These are phyloP conservation scores for Ilex aquifolium DNA, from an alignment of 257 asterid genomes.

Conservation along the genomic window DNA sequence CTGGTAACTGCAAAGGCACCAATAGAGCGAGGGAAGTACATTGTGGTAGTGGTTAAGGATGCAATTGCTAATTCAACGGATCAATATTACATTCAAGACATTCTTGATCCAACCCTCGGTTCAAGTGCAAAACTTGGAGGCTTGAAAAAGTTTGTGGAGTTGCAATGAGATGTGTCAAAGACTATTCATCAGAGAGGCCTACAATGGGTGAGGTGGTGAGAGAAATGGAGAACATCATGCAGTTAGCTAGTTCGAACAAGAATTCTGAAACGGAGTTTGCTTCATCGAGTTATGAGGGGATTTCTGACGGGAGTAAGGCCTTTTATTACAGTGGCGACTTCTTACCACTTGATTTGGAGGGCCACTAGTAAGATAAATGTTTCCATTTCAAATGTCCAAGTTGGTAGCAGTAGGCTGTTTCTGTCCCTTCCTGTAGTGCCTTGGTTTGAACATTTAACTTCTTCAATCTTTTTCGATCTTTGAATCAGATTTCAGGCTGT, in stretches of 20 bases:
- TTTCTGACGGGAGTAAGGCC: slow-evolving; percentile 34
- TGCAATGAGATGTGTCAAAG: slow-evolving; percentile 79
- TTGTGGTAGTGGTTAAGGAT: slow-evolving; percentile 56
- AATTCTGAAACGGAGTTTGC: slow-evolving; percentile 14
- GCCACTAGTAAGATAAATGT: slow-evolving; percentile 4
- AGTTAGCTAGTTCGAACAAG: slow-evolving; percentile 27
- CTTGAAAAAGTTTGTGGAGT: slow-evolving; percentile 32
- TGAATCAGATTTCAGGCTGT: too few relatives aligned
- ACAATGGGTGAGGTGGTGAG: slow-evolving; percentile 77
- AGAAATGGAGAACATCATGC: slow-evolving; percentile 63
- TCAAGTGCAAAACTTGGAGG: slow-evolving; percentile 38
- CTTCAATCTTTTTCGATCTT: too few relatives aligned
- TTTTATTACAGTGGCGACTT: slow-evolving; percentile 53
- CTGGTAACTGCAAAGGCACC: slow-evolving; percentile 60
- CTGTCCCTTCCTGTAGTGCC: too few relatives aligned
- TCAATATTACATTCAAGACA: slow-evolving; percentile 17
- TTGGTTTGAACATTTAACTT: too few relatives aligned
- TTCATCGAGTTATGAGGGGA: slow-evolving; percentile 34
- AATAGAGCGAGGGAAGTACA: slow-evolving; percentile 74
- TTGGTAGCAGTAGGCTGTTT: too few relatives aligned
- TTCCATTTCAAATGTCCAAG: neutral
- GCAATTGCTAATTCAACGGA: slow-evolving; percentile 29
- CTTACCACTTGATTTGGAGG: slow-evolving; percentile 31
- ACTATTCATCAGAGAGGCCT: slow-evolving; percentile 60
- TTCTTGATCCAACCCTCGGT: slow-evolving; percentile 46